phyloP scores from a whole-genome alignment of 2,329 filamentous ascomycete species.

The Hirsutella thompsonii region DNA sequence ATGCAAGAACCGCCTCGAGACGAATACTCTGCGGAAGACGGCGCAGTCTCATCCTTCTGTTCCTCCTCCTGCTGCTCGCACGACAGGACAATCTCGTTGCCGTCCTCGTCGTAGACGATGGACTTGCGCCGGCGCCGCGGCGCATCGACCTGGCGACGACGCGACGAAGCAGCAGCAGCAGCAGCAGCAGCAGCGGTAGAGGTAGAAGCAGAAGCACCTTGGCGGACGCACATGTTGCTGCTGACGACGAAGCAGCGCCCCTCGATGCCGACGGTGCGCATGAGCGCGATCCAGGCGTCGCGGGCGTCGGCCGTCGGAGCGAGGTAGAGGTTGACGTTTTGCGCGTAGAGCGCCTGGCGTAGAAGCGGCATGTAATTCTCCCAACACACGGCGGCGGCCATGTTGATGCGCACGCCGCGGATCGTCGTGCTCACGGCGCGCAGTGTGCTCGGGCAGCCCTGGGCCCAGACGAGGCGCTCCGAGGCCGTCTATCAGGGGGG shows the following conservation, averaged over 20 bases:
- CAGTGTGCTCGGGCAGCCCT: slow-evolving; percentile 68
- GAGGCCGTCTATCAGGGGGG: slow-evolving; percentile 46
- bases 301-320: slow-evolving; percentile 80
- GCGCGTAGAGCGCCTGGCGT: slow-evolving; percentile 69
- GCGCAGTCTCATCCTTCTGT: neutral
- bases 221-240: slow-evolving; percentile 63
- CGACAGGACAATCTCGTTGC: slow-evolving; percentile 39
- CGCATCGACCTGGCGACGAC: too few species aligned
- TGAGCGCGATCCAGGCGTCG: slow-evolving; percentile 70
- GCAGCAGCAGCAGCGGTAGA: neutral
- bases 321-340: slow-evolving; percentile 86
- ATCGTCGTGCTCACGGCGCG: slow-evolving; percentile 69
- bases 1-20: slow-evolving; percentile 75
- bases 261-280: slow-evolving; percentile 71
- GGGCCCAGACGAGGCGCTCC: slow-evolving; percentile 80
- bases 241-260: slow-evolving; percentile 76
- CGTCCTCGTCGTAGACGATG: slow-evolving; percentile 38
- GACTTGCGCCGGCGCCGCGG: slow-evolving; percentile 21
- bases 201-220: neutral
- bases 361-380: slow-evolving; percentile 93
- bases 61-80: slow-evolving; percentile 15
- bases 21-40: slow-evolving; percentile 12
- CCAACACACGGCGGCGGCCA: slow-evolving; percentile 89
- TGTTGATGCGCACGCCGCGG: slow-evolving; percentile 63
- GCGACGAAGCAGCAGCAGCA: too few species aligned